A percentile compares a stretch with the other conserved stretches of the same genome.
Conservation (phyloP, 2,329 filamentous ascomycete genomes). For the Penicillium decumbens region DNA sequence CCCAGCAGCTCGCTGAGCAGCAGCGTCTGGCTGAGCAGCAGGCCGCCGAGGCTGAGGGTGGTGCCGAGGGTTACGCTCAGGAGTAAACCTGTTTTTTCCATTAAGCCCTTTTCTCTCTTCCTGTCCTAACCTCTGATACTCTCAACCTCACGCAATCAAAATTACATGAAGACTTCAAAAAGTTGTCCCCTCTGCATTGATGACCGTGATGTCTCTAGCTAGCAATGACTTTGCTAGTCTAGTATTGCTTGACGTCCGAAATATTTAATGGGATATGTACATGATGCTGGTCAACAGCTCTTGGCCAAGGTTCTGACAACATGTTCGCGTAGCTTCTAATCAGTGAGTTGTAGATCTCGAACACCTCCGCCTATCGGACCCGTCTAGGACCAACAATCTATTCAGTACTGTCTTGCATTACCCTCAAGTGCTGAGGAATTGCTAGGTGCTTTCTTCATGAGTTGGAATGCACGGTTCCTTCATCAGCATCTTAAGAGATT, state of each 20-base stretch:
- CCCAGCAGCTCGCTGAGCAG: constrained; percentile 53
- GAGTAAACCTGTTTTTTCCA: constrained; percentile 41
- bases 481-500: background rate
- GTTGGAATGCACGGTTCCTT: background rate
- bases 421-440: background rate
- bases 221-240: background rate
- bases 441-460: too few relatives aligned
- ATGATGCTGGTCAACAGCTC: background rate
- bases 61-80: constrained; percentile 43
- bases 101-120: constrained; percentile 28
- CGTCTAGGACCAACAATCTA: background rate
- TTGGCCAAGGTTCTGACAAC: background rate
- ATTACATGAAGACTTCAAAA: constrained; percentile 31
- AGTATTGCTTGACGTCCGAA: background rate
- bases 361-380: background rate
- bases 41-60: constrained; percentile 47
- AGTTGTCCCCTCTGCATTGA: constrained; percentile 1
- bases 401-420: background rate
- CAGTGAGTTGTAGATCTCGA: background rate
- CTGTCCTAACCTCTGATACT: constrained; percentile 33
- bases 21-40: constrained; percentile 57
- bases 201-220: background rate
- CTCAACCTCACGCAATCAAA: constrained; percentile 38
- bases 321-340: background rate
- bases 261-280: background rate